Conservation (phyloP, 331 rosid genomes). For the Malus hybrid region DNA sequence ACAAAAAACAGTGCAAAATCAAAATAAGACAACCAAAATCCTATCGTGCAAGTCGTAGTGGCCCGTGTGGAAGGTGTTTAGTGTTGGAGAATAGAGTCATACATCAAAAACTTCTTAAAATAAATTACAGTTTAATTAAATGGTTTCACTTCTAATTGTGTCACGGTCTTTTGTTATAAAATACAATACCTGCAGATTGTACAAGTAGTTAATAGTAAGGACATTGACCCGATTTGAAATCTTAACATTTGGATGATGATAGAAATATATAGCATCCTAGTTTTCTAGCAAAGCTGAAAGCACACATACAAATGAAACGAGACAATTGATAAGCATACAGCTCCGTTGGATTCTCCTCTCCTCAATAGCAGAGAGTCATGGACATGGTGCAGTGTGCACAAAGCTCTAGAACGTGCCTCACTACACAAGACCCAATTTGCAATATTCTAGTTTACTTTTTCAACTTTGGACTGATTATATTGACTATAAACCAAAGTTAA, state of each 20-base stretch:
- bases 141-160: too few species aligned
- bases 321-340: background rate
- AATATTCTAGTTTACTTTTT: background rate
- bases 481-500: background rate
- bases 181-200: too few species aligned
- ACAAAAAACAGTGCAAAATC: background rate
- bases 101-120: too few species aligned
- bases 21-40: background rate
- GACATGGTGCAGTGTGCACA: slow-evolving; percentile 3
- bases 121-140: too few species aligned
- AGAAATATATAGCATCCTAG: background rate
- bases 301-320: background rate
- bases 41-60: background rate
- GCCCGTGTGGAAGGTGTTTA: too few species aligned
- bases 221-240: background rate
- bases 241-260: background rate
- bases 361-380: background rate
- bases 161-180: too few species aligned
- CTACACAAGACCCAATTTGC: background rate
- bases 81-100: background rate
- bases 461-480: background rate
- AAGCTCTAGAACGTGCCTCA: slow-evolving; percentile 3
- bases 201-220: background rate
- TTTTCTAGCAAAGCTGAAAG: background rate
- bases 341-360: slow-evolving; percentile 11